phyloP scores from a whole-genome alignment of 2,329 filamentous ascomycete species.

The Lachnellula cervina region DNA sequence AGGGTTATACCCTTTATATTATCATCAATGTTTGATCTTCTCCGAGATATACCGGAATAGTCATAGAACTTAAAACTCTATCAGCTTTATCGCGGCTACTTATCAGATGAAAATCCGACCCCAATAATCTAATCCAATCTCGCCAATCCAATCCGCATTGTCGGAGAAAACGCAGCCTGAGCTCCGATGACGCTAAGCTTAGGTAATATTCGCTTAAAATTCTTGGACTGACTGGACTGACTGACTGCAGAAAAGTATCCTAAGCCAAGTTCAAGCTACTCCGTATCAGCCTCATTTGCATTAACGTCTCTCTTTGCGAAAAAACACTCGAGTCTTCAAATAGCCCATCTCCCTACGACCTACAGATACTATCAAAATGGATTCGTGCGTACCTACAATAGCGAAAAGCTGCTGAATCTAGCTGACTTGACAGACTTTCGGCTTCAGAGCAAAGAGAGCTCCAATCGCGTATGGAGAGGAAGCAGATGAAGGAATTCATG shows the following conservation, averaged over 20 bases:
- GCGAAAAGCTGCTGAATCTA: neutral
- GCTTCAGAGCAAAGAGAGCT: constrained; percentile 82
- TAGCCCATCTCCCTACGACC: neutral
- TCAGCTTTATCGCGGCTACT: too few relatives aligned
- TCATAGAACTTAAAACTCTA: too few relatives aligned
- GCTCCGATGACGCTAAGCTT: neutral
- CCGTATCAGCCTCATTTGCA: neutral
- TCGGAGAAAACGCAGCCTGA: neutral
- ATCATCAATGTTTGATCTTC: too few relatives aligned
- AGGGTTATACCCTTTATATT: too few relatives aligned
- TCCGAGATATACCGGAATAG: too few relatives aligned
- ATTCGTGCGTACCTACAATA: constrained; percentile 24
- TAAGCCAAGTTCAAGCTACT: neutral
- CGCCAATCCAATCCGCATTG: too few relatives aligned
- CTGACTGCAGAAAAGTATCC: neutral
- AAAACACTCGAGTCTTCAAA: neutral
- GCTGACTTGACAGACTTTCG: constrained; percentile 27
- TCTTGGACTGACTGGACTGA: too few relatives aligned
- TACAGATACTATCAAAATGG: constrained; percentile 37
- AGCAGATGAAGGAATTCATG: constrained; percentile 99
- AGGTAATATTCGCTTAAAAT: neutral
- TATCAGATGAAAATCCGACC: too few relatives aligned
- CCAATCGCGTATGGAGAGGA: constrained; percentile 90
- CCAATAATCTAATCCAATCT: too few relatives aligned
- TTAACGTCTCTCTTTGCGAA: neutral